These are phyloP conservation scores for Phyllachora maydis DNA, from an alignment of 2,329 filamentous ascomycete species.

Conservation along the genomic window DNA sequence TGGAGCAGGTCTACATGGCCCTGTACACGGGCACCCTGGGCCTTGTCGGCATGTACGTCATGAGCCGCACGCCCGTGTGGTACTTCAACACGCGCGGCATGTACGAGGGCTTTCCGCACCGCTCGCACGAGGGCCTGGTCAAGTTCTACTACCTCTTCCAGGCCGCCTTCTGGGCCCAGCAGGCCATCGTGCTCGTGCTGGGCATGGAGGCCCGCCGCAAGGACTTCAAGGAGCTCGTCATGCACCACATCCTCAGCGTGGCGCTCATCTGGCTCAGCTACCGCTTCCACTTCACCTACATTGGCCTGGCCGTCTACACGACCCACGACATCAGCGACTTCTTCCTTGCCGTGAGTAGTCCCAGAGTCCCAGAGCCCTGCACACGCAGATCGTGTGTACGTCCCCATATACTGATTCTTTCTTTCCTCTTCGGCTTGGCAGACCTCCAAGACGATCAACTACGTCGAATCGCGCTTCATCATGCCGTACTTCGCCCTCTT, in stretches of 20 bases:
- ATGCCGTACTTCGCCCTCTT: constrained; percentile 71
- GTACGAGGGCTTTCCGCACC: constrained; percentile 78
- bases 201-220: constrained; percentile 86
- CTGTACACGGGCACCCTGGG: constrained; percentile 74
- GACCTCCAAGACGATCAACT: constrained; percentile 85
- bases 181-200: constrained; percentile 70
- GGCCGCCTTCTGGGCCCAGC: constrained; percentile 89
- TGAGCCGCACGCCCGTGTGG: constrained; percentile 82
- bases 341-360: constrained; percentile 63
- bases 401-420: too few relatives aligned
- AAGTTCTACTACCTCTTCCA: constrained; percentile 95
- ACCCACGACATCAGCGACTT: constrained; percentile 92
- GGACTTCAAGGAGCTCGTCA: constrained; percentile 84
- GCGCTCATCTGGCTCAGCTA: constrained; percentile 72
- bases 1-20: constrained; percentile 91
- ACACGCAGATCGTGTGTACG: too few relatives aligned
- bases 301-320: constrained; percentile 81
- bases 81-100: constrained; percentile 85
- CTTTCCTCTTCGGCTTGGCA: too few relatives aligned
- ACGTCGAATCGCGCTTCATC: constrained; percentile 62
- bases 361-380: too few relatives aligned
- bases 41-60: constrained; percentile 72
- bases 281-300: constrained; percentile 92
- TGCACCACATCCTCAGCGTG: constrained; percentile 79
- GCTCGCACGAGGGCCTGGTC: constrained; percentile 58